These are phyloP conservation scores for Filosporella fistucella DNA, from an alignment of 495 filamentous ascomycete species.

Conservation along the genomic window DNA sequence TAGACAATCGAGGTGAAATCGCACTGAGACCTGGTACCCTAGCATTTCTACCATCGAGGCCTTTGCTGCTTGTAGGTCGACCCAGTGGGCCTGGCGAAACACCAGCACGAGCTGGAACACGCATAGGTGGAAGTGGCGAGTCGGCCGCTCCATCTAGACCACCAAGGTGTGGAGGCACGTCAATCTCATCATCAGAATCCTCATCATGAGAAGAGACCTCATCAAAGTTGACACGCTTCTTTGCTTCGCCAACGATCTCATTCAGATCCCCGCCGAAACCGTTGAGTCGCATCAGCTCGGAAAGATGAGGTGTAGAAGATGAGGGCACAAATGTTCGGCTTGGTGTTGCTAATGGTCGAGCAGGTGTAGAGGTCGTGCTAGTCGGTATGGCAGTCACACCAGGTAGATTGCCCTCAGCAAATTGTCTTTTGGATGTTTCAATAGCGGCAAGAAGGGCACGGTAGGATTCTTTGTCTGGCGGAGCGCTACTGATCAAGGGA, in stretches of 20 bases:
- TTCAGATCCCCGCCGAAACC: conserved; percentile 61
- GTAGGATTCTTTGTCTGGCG: conserved; percentile 50
- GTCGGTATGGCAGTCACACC: conserved; percentile 36
- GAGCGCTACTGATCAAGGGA: conserved; percentile 59
- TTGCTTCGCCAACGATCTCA: conserved; percentile 54
- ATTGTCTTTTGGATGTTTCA: conserved; percentile 40
- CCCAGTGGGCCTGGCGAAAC: conserved; percentile 46
- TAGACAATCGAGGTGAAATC: conserved; percentile 30
- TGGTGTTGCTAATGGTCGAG: conserved; percentile 10
- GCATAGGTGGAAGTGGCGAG: conserved; percentile 35
- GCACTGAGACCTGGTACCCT: conserved; percentile 26
- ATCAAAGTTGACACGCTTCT: conserved; percentile 49
- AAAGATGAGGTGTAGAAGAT: conserved; percentile 70
- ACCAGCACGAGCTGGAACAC: conserved; percentile 54
- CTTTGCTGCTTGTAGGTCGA: conserved; percentile 53
- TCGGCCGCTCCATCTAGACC: conserved; percentile 26
- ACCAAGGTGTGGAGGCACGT: conserved; percentile 24
- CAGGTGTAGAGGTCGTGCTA: conserved; percentile 17
- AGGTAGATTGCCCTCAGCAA: conserved; percentile 38
- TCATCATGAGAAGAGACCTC: conserved; percentile 40
- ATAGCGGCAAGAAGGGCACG: conserved; percentile 42
- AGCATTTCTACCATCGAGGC: conserved; percentile 28
- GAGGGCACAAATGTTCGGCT: conserved; percentile 50
- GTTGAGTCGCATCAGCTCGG: conserved; percentile 59
- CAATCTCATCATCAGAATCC: conserved; percentile 40